Evolutionary conservation across 1,139 yeast genomes (phyloP).

Genomic region (Magnusiomyces fungicola): DNA sequence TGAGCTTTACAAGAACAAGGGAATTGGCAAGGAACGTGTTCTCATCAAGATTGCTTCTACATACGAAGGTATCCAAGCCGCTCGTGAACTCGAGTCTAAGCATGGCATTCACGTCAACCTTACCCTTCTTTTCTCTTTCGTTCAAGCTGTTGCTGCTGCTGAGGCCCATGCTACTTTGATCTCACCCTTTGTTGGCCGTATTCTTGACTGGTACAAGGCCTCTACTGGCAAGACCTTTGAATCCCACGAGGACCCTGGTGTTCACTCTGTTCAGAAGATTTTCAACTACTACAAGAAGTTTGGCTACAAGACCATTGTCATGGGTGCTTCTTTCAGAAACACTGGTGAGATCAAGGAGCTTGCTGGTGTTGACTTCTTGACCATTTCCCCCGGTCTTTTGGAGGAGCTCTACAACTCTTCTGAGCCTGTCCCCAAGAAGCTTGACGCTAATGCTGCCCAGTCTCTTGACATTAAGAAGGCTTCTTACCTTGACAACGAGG

Average conservation of each 20-base stretch:
- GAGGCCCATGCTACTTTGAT: slow-evolving; percentile 94
- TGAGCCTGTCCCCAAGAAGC: slow-evolving; percentile 71
- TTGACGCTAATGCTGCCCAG: slow-evolving; percentile 58
- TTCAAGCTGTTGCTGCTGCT: slow-evolving; percentile 98
- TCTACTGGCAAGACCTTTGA: slow-evolving; percentile 82
- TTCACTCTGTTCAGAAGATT: slow-evolving; percentile 74
- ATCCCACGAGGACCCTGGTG: slow-evolving; percentile 91
- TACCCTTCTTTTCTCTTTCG: slow-evolving; percentile 89
- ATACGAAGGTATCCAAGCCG: slow-evolving; percentile 99
- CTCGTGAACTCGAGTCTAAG: slow-evolving; percentile 85
- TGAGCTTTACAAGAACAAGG: slow-evolving; percentile 71
- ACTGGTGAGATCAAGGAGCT: slow-evolving; percentile 91
- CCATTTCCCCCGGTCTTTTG: slow-evolving; percentile 89
- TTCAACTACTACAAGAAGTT: slow-evolving; percentile 97
- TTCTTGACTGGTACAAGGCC: slow-evolving; percentile 97
- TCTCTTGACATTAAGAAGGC: slow-evolving; percentile 59
- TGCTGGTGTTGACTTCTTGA: slow-evolving; percentile 95
- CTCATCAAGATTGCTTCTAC: slow-evolving; percentile 96
- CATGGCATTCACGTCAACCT: slow-evolving; percentile 91
- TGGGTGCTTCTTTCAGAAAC: slow-evolving; percentile 99
- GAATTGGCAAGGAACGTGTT: slow-evolving; percentile 81
- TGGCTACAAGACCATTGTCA: slow-evolving; percentile 94
- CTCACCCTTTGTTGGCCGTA: slow-evolving; percentile 99
- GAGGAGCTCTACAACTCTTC: slow-evolving; percentile 79
- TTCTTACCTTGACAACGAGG: slow-evolving; percentile 74